Percentiles rank a stretch among this genome's conserved stretches.
These are phyloP conservation scores for Aspergillus bridgeri DNA, from an alignment of 495 filamentous ascomycete genomes.

Conservation along the genomic window DNA sequence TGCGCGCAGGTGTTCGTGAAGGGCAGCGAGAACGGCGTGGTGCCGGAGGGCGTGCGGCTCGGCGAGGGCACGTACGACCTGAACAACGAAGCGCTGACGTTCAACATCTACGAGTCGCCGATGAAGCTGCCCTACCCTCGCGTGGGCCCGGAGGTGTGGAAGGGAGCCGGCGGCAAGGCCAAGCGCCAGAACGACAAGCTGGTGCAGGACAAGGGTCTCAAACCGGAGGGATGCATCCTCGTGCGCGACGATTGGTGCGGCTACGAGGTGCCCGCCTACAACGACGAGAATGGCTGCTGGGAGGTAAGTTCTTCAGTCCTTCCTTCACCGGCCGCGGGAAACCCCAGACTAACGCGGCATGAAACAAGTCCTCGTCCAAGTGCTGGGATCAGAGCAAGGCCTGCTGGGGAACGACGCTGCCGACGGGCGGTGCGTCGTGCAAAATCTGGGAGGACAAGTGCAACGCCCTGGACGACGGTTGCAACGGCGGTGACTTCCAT, in stretches of 20 bases:
- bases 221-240: constrained; percentile 53
- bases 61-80: constrained; percentile 55
- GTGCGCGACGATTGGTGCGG: constrained; percentile 73
- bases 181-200: background rate
- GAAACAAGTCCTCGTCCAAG: constrained; percentile 30
- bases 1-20: constrained; percentile 68
- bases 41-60: constrained; percentile 54
- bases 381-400: constrained; percentile 55
- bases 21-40: constrained; percentile 36
- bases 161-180: constrained; percentile 10
- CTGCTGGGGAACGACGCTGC: constrained; percentile 56
- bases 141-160: constrained; percentile 55
- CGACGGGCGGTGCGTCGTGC: constrained; percentile 57
- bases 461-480: constrained; percentile 44
- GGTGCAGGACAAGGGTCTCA: constrained; percentile 33
- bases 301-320: constrained; percentile 18
- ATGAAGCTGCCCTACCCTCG: constrained; percentile 49
- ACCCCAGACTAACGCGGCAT: background rate
- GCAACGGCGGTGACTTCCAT: constrained; percentile 42
- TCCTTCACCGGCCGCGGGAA: background rate
- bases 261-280: constrained; percentile 52
- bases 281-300: constrained; percentile 57
- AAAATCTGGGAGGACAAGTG: constrained; percentile 59
- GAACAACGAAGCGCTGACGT: constrained; percentile 52
- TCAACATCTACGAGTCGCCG: constrained; percentile 55